These are phyloP conservation scores for Yamadazyma friedrichii DNA, from an alignment of 1,139 yeast species.

Conservation along the genomic window DNA sequence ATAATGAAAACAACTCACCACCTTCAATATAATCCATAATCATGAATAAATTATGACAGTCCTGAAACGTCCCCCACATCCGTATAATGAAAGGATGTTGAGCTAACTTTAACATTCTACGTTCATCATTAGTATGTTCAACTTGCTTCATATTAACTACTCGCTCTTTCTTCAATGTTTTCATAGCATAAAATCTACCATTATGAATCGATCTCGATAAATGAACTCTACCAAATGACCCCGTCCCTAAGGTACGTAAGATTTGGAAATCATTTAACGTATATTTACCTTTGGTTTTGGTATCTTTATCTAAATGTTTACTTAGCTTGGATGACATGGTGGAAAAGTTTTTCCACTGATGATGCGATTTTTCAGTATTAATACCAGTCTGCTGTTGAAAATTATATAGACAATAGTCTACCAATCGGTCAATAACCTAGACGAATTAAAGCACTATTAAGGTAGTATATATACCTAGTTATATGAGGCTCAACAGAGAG, in stretches of 20 bases:
- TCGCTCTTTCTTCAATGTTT: conserved; percentile 55
- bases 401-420: not conserved
- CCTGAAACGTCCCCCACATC: conserved; percentile 69
- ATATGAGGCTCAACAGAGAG: too few species aligned
- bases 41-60: conserved; percentile 54
- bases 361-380: not conserved
- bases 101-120: conserved; percentile 54
- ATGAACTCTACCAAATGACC: conserved; percentile 64
- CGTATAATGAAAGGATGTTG: conserved; percentile 60
- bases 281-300: conserved; percentile 52
- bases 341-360: conserved; percentile 1
- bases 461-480: too few species aligned
- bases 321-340: conserved; percentile 9
- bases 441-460: too few species aligned
- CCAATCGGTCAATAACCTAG: too few species aligned
- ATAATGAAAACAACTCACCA: conserved; percentile 56
- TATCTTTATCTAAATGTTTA: conserved; percentile 24
- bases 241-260: conserved; percentile 59
- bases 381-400: not conserved
- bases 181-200: conserved; percentile 60
- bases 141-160: conserved; percentile 63
- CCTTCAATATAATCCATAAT: conserved; percentile 67
- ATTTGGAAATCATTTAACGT: conserved; percentile 52
- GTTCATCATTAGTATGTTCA: conserved; percentile 63
- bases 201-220: conserved; percentile 58